Evolutionary conservation across 108 stramenopile species (phyloP), one percentile per base, ranked within the genome.

Genomic region (Pseudonitzschia multiseries): DNA sequence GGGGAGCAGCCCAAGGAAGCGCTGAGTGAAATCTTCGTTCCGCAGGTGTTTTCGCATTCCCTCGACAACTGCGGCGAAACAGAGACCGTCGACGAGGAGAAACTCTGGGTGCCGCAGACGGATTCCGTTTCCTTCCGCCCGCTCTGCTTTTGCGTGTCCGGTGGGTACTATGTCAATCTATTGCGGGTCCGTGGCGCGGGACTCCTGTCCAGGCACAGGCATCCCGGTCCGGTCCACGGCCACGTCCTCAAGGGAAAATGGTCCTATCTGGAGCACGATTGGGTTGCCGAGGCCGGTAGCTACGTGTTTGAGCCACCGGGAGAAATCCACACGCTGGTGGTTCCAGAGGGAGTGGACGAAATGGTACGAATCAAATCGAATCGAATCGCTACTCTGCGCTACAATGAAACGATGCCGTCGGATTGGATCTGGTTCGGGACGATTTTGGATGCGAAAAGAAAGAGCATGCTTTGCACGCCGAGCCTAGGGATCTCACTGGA

Each of bases 221-320:
- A 92, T 71, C 84, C 87, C 20, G 84, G 84, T 0, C 91, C 91
- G 9, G 91, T 92, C 4, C 91, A 92, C 77, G 91, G 84, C 0
- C 76, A 84, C n/a, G 87, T 87, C 0, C 61, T 89, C 36, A 87
- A 84, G 74, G 91, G 91, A 4, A 73, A 76, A 20, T 92, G 91
- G 91, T 77, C 76, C 26, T 92, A 92, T 70, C 42, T 74, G 57
- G 91, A 92, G 62, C 88, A 92, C 78, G 85, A 84, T 59, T 92
- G 91, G 91, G 74, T 81, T 41, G 91, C 91, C 26, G 31, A 73
- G 44, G 73, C 84, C 24, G 91, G 91, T 8, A 80, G 81, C 8
- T 92, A 92, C 57, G 85, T 92, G 17, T 92, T 88, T 69, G 91
- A 92, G 69, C 91, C 91, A 14, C 91, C 91, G 8, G 91, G 91